Evolutionary conservation across 2,329 filamentous ascomycete species (phyloP).

Genomic region (Calonectria fujianensis): DNA sequence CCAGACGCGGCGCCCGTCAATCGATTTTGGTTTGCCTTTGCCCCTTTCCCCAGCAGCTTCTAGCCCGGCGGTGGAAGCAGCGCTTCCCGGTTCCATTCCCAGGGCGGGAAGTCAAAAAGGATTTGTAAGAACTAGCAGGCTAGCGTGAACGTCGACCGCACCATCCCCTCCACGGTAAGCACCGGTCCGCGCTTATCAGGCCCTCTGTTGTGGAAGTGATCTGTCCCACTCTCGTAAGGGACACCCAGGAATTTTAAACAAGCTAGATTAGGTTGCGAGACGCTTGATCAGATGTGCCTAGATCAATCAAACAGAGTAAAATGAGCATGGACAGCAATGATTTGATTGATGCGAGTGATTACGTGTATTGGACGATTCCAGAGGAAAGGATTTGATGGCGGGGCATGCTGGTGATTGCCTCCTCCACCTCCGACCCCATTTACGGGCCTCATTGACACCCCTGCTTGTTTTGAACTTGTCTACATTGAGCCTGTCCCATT

Average conservation of each 20-base stretch:
- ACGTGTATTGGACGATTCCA: slow-evolving; percentile 5
- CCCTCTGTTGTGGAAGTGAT: not conserved
- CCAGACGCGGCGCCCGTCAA: not conserved
- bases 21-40: not conserved
- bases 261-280: slow-evolving; percentile 6
- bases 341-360: not conserved
- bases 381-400: slow-evolving; percentile 13
- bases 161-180: not conserved
- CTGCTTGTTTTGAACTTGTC: not conserved
- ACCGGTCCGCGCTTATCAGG: not conserved
- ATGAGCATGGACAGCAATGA: not conserved
- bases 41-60: not conserved
- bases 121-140: slow-evolving; percentile 20
- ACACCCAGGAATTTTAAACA: slow-evolving; percentile 10
- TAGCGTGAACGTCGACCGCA: slow-evolving; percentile 2
- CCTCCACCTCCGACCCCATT: slow-evolving; percentile 10
- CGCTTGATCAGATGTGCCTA: slow-evolving; percentile 3
- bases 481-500: slow-evolving; percentile 1
- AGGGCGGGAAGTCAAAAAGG: slow-evolving; percentile 1
- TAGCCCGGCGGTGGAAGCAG: not conserved
- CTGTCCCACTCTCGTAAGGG: not conserved
- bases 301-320: slow-evolving; percentile 7
- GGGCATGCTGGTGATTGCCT: slow-evolving; percentile 20
- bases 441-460: not conserved
- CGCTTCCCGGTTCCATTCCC: not conserved